Evolutionary conservation across 2,329 filamentous ascomycete species (phyloP), one percentile per base, ranked within the genome.

Genomic region (Colletotrichum musicola): DNA sequence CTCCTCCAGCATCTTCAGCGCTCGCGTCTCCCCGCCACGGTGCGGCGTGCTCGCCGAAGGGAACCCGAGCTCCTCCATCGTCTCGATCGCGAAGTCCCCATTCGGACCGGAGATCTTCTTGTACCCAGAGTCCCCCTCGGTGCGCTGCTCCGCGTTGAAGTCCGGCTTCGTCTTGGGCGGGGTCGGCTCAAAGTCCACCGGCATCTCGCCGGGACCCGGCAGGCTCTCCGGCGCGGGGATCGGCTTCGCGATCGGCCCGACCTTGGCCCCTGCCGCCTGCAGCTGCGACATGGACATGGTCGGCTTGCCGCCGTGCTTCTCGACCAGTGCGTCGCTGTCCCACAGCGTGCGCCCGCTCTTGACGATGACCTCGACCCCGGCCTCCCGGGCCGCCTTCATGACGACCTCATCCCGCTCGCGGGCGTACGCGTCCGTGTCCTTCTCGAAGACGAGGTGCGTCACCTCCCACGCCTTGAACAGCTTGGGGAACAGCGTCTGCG

Each of bases 401-500:
- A 95, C 85, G 18, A 81, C 79, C 1, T 82, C 83, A 77, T 95
- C 92, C 57, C 92, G 81, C 47, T 89, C 85, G 16, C 87, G 84
- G 4, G 84, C 91, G 78, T 94, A 94, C 0, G 90, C 84, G 80
- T 95, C 92, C 0, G 91, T 93, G 73, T 94, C 92, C 74, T 91
- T 92, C 76, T 95, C 92, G 73, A 94, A 94, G 0, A 94, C 92
- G 5, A 94, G 79, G 78, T 94, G 92, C 0, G 91, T 92, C 27
- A 93, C 88, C 1, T 86, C 85, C 92, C 92, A 95, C 18, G 87
- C 85, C 73, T 89, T 88, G 83, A 93, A 92, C 1, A 94, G 81
- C 77, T 93, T 93, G 1, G 90, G 89, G 3, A 94, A 83, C 1
- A 94, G 77, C 0, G 89, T 93, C 74, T 92, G 90, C 0, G 92